Evolutionary conservation across 495 filamentous ascomycete species (phyloP), one percentile per base, ranked within the genome.

Genomic region (Lasiosphaeriaceae sp.): DNA sequence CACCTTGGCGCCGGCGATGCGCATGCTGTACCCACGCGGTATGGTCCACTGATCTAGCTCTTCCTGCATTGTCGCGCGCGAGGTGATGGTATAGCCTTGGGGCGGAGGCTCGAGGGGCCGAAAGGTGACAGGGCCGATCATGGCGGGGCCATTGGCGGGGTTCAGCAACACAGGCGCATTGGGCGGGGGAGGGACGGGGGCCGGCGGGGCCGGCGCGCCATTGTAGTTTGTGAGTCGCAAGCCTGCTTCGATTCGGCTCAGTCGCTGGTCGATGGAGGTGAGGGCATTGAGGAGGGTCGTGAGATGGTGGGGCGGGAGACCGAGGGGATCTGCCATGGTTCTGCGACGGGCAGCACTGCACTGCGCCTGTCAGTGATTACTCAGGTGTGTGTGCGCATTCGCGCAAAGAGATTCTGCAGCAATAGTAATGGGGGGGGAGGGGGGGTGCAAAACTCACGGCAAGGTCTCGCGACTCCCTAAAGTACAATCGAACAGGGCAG

Each of bases 21-120:
- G 69, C 69, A 72, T 72, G 66, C 67, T 70, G 61, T 72, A 72
- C 45, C 69, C 69, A 16, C 69, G 66, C 14, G 69, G 69, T 17
- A 72, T 58, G 21, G 69, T 72, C 62, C 62, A 72, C 34, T 47
- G 44, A 60, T 72, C 69, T 4, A 72, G 69, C 55, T 70, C 67
- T 11, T 70, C 69, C 47, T 72, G 69, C 69, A 72, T 72, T 23
- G 52, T 56, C 21, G 57, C 61, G 17, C 69, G 65, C 22, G 67
- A 72, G 8, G 64, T 56, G 58, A 72, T 64, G 50, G 60, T 60
- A 57, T 55, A 67, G 56, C 68, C 68, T 39, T 65, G 52, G 2
- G 69, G 69, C 16, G 69, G 69, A 21, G 69, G 59, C 34, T 72
- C 67, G 54, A 72, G 67, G 41, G 69, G 57, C 4, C 55, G 59